Evolutionary conservation across 768 basidiomycete genomes (phyloP).

Genomic region (Mycena pura): DNA sequence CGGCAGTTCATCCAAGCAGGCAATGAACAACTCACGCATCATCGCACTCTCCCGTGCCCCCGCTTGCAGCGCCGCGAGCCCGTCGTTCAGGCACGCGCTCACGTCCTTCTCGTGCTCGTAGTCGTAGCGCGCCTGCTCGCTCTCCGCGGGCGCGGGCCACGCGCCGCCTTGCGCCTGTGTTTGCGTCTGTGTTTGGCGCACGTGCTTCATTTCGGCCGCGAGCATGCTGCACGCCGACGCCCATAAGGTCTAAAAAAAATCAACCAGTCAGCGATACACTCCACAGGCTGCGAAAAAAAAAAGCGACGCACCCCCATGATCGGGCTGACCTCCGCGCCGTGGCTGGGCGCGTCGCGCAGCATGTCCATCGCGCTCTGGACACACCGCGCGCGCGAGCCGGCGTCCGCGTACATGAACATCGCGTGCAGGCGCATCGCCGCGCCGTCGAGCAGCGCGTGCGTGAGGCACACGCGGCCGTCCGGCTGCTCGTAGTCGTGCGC

Average conservation of each 20-base stretch:
- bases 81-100: conserved; percentile 46
- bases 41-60: conserved; percentile 52
- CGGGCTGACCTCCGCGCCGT: too few species aligned
- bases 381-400: conserved; percentile 51
- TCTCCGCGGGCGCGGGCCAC: conserved; percentile 35
- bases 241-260: conserved; percentile 48
- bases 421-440: conserved; percentile 61
- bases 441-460: conserved; percentile 54
- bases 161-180: conserved; percentile 31
- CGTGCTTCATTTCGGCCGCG: conserved; percentile 52
- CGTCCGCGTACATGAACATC: conserved; percentile 50
- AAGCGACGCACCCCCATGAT: conserved; percentile 57
- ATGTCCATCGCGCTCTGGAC: conserved; percentile 52
- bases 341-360: conserved; percentile 45
- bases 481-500: conserved; percentile 38
- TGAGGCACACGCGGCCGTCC: conserved; percentile 45
- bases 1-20: background rate
- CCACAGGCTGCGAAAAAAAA: background rate
- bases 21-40: conserved; percentile 47
- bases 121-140: too few species aligned
- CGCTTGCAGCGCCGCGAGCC: conserved; percentile 48
- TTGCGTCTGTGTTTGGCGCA: conserved; percentile 36
- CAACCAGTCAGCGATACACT: conserved; percentile 8
- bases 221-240: conserved; percentile 53
- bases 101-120: conserved; percentile 50